These are phyloP conservation scores for Drechslerella dactyloides DNA, from an alignment of 2,329 filamentous ascomycete genomes.

Conservation along the genomic window DNA sequence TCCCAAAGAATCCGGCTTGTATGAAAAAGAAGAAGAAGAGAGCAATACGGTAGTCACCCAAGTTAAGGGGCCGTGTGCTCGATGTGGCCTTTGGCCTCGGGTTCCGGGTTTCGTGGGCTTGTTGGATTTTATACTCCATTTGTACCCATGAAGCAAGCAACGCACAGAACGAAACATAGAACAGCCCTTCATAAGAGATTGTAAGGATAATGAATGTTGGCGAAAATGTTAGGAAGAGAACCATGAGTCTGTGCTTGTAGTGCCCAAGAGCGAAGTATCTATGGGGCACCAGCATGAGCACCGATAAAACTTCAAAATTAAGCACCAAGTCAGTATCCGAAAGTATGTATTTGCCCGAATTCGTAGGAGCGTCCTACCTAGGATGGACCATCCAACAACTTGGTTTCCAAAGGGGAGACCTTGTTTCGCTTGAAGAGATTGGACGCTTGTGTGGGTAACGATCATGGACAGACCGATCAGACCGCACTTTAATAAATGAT, in stretches of 20 bases:
- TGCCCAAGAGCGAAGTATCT: conserved; percentile 79
- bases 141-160: conserved; percentile 86
- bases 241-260: conserved; percentile 85
- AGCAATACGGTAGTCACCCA: conserved; percentile 85
- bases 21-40: conserved; percentile 95
- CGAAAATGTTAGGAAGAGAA: conserved; percentile 90
- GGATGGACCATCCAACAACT: conserved; percentile 78
- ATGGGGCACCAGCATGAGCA: conserved; percentile 82
- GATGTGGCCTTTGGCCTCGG: background rate
- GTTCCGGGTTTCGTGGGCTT: conserved; percentile 36
- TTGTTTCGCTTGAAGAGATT: conserved; percentile 80
- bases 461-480: conserved; percentile 70
- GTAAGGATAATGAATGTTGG: conserved; percentile 94
- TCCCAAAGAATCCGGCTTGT: conserved; percentile 95
- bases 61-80: conserved; percentile 64
- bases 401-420: conserved; percentile 89
- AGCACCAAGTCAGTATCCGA: conserved; percentile 45
- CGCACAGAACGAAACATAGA: conserved; percentile 87
- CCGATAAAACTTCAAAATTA: conserved; percentile 67
- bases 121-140: conserved; percentile 80
- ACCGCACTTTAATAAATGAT: conserved; percentile 24
- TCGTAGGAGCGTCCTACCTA: conserved; percentile 64
- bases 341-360: background rate
- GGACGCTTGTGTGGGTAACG: conserved; percentile 83
- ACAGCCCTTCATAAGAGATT: conserved; percentile 95